Percentiles rank a stretch among this genome's conserved stretches.
phyloP scores from a whole-genome alignment of 805 yeast species.

The Candida nanaspora region DNA sequence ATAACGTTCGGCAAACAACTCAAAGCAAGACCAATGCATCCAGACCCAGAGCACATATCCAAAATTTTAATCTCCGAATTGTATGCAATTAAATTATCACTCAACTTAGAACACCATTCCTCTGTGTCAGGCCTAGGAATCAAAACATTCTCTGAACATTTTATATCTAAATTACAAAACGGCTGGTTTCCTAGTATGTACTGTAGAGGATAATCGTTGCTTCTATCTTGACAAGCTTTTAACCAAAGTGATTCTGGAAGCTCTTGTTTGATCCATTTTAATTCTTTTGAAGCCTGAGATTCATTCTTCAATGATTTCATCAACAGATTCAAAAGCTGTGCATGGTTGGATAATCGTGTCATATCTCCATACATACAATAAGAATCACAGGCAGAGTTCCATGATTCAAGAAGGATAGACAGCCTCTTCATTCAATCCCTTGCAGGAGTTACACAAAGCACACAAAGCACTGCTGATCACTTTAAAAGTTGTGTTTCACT shows the following conservation, averaged over 20 bases:
- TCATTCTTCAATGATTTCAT: slow-evolving; percentile 5
- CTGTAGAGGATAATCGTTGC: slow-evolving; percentile 63
- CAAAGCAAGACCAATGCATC: slow-evolving; percentile 67
- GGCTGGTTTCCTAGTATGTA: slow-evolving; percentile 85
- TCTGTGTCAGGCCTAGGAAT: slow-evolving; percentile 97
- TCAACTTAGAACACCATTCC: slow-evolving; percentile 63
- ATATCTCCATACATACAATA: background rate
- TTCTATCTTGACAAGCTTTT: slow-evolving; percentile 47
- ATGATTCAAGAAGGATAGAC: too few relatives aligned
- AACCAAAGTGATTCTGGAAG: slow-evolving; percentile 40
- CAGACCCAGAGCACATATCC: slow-evolving; percentile 85
- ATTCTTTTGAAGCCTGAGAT: slow-evolving; percentile 44
- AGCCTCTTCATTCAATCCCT: too few relatives aligned
- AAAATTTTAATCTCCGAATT: slow-evolving; percentile 26
- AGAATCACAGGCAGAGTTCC: too few relatives aligned
- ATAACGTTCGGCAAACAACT: slow-evolving; percentile 20
- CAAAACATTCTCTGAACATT: slow-evolving; percentile 57
- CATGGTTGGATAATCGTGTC: background rate
- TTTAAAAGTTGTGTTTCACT: background rate
- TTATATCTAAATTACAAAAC: slow-evolving; percentile 60
- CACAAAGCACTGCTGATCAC: background rate
- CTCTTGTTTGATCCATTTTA: slow-evolving; percentile 58
- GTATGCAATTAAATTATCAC: slow-evolving; percentile 9
- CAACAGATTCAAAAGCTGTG: background rate
- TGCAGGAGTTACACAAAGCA: too few relatives aligned